phyloP scores from a whole-genome alignment of 2,329 filamentous ascomycete genomes.

The Trichophaea hybrida region DNA sequence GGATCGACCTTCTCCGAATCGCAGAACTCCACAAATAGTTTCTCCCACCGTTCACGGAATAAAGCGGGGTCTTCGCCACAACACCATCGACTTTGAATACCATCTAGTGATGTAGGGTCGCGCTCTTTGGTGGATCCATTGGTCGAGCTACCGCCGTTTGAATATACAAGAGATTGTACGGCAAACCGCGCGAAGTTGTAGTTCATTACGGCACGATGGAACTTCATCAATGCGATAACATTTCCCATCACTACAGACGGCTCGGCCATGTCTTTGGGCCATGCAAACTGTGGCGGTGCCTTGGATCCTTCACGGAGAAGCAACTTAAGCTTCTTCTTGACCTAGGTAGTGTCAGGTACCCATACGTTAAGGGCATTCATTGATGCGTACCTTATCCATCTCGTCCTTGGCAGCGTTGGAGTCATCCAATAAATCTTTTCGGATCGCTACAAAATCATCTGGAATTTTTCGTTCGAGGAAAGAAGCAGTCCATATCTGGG shows the following conservation, averaged over 20 bases:
- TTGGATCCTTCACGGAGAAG: constrained; percentile 83
- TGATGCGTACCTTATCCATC: constrained; percentile 61
- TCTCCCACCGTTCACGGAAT: constrained; percentile 96
- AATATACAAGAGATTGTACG: constrained; percentile 38
- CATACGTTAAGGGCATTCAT: background rate
- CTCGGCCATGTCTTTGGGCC: constrained; percentile 82
- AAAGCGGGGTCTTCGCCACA: constrained; percentile 88
- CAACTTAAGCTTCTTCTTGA: constrained; percentile 97
- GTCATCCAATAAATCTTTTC: constrained; percentile 90
- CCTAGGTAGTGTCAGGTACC: constrained; percentile 31
- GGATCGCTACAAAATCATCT: constrained; percentile 72
- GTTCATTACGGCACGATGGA: constrained; percentile 88
- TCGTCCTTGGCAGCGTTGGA: constrained; percentile 97
- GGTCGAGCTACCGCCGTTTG: background rate
- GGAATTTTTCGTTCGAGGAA: constrained; percentile 77
- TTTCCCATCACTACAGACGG: constrained; percentile 83
- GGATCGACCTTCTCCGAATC: constrained; percentile 97
- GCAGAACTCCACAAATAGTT: constrained; percentile 90
- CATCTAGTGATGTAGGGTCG: background rate
- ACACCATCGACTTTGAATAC: constrained; percentile 84
- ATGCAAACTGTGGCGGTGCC: constrained; percentile 91
- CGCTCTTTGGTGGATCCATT: background rate
- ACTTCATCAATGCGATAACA: constrained; percentile 94
- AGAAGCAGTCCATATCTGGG: constrained; percentile 84
- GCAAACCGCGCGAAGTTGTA: constrained; percentile 72